Evolutionary conservation across 2,329 filamentous ascomycete genomes (phyloP).

Genomic region (Neofusicoccum umdonicola): DNA sequence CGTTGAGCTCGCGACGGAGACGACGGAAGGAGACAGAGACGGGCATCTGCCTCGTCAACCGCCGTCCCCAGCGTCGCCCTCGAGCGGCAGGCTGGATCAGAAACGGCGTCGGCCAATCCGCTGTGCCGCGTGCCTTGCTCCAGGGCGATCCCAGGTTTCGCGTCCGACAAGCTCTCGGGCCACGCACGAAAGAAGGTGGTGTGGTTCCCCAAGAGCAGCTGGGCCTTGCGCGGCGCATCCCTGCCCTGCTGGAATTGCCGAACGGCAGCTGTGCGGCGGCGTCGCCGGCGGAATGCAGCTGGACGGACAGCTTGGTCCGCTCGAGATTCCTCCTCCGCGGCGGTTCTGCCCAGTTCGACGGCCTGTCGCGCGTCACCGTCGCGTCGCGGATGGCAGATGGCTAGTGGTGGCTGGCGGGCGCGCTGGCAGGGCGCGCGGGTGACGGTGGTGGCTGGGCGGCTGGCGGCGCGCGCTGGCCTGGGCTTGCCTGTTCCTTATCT

Average conservation of each 20-base stretch:
- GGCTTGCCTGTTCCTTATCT: conserved; percentile 15
- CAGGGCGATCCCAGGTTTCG: conserved; percentile 3
- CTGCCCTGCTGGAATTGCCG: background rate
- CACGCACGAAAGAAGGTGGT: background rate
- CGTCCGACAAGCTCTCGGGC: background rate
- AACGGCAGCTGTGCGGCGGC: background rate
- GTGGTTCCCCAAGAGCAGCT: background rate
- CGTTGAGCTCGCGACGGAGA: too few species aligned
- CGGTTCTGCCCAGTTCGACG: background rate
- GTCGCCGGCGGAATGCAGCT: background rate
- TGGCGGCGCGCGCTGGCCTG: background rate
- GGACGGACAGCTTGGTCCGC: background rate
- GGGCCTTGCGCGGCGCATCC: background rate
- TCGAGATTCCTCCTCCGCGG: background rate
- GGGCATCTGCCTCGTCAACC: background rate
- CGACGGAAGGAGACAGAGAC: too few species aligned
- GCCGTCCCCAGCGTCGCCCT: background rate
- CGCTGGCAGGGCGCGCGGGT: background rate
- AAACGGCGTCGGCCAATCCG: background rate
- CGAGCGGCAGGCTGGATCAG: background rate
- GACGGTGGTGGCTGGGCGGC: conserved; percentile 10
- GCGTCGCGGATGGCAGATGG: background rate
- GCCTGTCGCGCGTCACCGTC: background rate
- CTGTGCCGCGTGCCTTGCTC: conserved; percentile 7
- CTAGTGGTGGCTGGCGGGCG: conserved; percentile 7